Evolutionary conservation across 1,284 basidiomycete genomes (phyloP), one percentile per base, ranked within the genome.

Genomic region (Apiotrichum laibachii): DNA sequence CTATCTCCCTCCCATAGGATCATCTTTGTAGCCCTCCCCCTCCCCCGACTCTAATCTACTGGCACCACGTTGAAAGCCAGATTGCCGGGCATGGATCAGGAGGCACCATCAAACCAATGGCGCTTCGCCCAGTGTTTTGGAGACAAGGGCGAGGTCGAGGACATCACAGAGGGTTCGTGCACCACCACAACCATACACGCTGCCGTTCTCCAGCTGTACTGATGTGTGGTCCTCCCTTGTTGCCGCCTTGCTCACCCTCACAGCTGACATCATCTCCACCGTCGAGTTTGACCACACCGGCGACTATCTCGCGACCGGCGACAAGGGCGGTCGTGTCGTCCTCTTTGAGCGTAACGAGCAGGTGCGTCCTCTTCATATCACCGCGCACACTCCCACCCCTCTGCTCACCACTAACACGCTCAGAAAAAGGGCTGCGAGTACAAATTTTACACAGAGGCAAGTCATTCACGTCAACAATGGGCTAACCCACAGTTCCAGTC

Each of bases 341-440:
- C 84, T 99, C 64, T 99, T 99, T 77, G 95, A 99, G 82, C 86
- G 96, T 57, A 98, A 97, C 80, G 94, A 98, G 82, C 86, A 87
- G 84, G 93, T 95, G 71, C 75, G 90, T 85, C 57, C 26, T 13
- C 18, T 34, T 16, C 13, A 26, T 53, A 26, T 5, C 34, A 13
- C 34, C 16, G 1, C 19, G 35, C 15, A 10, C n/a, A 11, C 19
- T 12, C 31, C 22, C 48, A 5, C 26, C 31, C 12, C 33, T 18
- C 21, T 4, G 21, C 33, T 33, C 11, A 8, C 31, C 6, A 45
- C 16, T 2, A 42, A 26, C 33, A 46, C 31, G 18, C 33, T 60
- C 50, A 94, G 90, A 99, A 99, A 89, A 97, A 97, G 80, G 93
- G 93, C 62, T 99, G 96, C 83, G 96, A 99, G 81, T 99, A 99